Conservation (phyloP, 495 filamentous ascomycete genomes). For the Amniculicola lignicola region DNA sequence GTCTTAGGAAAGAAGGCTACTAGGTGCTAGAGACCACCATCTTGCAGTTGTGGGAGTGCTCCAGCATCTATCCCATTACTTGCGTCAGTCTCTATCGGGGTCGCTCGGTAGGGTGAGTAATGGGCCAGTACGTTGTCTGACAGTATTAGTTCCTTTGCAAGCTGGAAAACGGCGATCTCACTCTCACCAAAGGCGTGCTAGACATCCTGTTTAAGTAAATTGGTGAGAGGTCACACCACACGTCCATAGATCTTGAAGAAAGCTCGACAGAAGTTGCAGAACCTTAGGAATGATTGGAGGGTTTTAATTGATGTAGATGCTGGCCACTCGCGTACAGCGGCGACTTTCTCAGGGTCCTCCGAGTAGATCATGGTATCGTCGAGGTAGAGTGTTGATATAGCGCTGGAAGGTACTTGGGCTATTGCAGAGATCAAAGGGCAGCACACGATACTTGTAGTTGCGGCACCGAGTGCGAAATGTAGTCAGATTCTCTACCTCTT, state of each 20-base stretch:
- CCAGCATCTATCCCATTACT: constrained; percentile 26
- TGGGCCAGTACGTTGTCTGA: constrained; percentile 31
- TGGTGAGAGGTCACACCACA: constrained; percentile 17
- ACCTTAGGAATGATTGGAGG: constrained; percentile 39
- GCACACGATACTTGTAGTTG: no score
- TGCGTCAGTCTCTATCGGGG: no score
- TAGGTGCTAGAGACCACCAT: constrained; percentile 29
- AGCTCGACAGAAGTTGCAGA: constrained; percentile 41
- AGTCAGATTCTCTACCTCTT: no score
- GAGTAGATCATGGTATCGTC: no score
- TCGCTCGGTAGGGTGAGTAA: constrained; percentile 33
- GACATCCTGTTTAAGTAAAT: constrained; percentile 23
- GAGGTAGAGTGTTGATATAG: no score
- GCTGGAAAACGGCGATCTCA: neutral
- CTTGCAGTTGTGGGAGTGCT: constrained; percentile 33
- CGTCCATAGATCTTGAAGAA: constrained; percentile 38
- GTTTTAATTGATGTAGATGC: no score
- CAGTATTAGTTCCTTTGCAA: constrained; percentile 48
- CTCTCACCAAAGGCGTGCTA: constrained; percentile 49
- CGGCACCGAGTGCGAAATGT: no score
- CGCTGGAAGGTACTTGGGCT: no score
- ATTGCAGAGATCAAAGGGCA: no score
- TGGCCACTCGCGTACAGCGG: no score
- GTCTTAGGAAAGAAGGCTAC: constrained; percentile 38
- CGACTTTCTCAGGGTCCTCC: no score